These are phyloP conservation scores for Lentithecium fluviatile DNA, from an alignment of 495 filamentous ascomycete genomes.

Conservation along the genomic window DNA sequence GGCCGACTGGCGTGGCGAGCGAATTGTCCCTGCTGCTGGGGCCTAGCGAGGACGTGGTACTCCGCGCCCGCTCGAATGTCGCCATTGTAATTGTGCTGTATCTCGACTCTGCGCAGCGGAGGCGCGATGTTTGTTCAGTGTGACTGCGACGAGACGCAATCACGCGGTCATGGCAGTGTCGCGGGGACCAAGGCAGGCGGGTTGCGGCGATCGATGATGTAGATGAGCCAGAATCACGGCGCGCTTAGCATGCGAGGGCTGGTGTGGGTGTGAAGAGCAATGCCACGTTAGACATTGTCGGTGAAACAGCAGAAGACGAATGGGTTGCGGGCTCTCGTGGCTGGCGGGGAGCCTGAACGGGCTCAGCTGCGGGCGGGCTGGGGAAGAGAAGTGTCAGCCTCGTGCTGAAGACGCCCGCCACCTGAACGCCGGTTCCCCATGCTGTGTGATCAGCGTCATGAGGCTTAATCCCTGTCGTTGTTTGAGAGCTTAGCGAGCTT, in stretches of 20 bases:
- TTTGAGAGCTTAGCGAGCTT: neutral
- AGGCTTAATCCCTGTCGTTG: no score
- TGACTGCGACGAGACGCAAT: no score
- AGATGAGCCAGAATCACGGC: neutral
- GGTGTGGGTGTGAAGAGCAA: no score
- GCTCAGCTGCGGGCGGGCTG: neutral
- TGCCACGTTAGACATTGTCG: no score
- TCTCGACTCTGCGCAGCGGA: neutral
- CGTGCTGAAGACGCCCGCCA: neutral
- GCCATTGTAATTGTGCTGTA: conserved; percentile 3
- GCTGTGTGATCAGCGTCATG: neutral
- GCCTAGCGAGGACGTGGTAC: neutral
- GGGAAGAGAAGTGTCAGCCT: neutral
- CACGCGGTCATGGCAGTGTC: no score
- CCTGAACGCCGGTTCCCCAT: neutral
- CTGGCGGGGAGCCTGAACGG: neutral
- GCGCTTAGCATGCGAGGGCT: neutral
- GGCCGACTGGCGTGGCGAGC: conserved; percentile 7
- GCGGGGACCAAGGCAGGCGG: no score
- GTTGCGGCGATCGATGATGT: neutral
- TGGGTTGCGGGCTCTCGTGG: no score
- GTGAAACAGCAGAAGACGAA: no score
- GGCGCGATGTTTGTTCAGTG: neutral
- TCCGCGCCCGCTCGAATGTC: conserved; percentile 11
- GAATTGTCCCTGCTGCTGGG: conserved; percentile 14